Evolutionary conservation across 2,329 filamentous ascomycete species (phyloP), one percentile per base, ranked within the genome.

Genomic region (Pseudocercospora eumusae): DNA sequence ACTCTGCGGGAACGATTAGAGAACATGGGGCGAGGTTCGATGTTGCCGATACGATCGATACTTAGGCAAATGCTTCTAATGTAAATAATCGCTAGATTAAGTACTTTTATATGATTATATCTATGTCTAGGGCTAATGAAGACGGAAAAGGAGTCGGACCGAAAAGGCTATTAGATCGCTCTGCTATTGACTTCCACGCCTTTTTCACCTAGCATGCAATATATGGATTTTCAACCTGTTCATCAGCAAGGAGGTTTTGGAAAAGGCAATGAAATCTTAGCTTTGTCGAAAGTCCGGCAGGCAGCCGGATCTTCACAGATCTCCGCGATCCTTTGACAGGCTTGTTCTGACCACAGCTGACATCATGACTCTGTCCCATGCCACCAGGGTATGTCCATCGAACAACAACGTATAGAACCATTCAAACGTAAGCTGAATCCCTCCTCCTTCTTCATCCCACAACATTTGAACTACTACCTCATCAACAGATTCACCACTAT

Each of bases 401-500:
- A 21, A 23, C 13, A 0, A 23, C 10, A 23, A 25, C 10, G 36
- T 36, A 31, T 33, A 21, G n/a, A n/a, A 36, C 21, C 47, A 28
- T 27, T n/a, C 9, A 50, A 50, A 50, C 23, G 47, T 50, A 50
- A 50, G 47, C 47, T 13, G 20, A 27, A 50, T 27, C 47, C 9
- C 18, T 49, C 18, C 8, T 49, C 8, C 6, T 20, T 10, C 8
- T 18, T n/a, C 40, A 44, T n/a, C n/a, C 21, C 50, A 25, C 28
- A 13, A n/a, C 27, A 20, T 20, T 9, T 3, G 15, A 10, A 40
- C 52, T 52, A 28, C 28, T 52, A 28, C 28, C 45, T 28, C 18
- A 57, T 15, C 58, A 20, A 10, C 56, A 21, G n/a, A 31, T 25
- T 33, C 36, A 60, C 28, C 47, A 72, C 18, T 49, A 86, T 85